Percentiles rank a stretch among this genome's conserved stretches.
phyloP scores from a whole-genome alignment of 164 flowering plant species.

The Vitis rupestris region DNA sequence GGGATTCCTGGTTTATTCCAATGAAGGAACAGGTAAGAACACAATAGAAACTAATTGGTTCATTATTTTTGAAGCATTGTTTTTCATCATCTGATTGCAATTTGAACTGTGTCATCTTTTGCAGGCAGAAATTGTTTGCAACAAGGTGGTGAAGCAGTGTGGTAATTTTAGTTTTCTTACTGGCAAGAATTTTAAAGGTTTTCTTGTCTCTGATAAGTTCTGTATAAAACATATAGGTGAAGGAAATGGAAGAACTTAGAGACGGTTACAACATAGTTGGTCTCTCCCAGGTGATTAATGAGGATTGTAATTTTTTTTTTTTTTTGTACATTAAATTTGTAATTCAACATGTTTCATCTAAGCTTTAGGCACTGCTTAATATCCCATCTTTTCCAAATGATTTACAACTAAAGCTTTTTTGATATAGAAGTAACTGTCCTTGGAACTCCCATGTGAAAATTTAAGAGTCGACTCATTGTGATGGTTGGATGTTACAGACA shows the following conservation, averaged over 20 bases:
- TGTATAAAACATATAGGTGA: conserved; percentile 55
- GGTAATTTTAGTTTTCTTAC: not conserved
- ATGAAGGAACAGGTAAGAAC: conserved; percentile 61
- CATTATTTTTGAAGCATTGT: conserved; percentile 1
- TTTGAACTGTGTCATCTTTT: conserved; percentile 13
- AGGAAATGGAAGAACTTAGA: conserved; percentile 70
- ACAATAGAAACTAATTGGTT: not conserved
- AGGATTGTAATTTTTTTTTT: not conserved
- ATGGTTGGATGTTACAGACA: too few species aligned
- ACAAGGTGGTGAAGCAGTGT: conserved; percentile 52
- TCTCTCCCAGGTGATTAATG: conserved; percentile 81
- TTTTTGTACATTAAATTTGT: not conserved
- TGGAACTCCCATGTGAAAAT: too few species aligned
- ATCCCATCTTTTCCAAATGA: not conserved
- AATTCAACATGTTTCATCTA: not conserved
- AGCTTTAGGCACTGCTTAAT: not conserved
- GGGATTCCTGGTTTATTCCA: conserved; percentile 97
- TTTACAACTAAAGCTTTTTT: too few species aligned
- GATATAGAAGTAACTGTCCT: too few species aligned
- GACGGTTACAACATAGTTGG: conserved; percentile 95
- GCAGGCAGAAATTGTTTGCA: conserved; percentile 73
- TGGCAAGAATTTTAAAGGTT: not conserved
- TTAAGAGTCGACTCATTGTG: too few species aligned
- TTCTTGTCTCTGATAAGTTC: conserved; percentile 12
- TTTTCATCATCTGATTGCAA: conserved; percentile 2